These are phyloP conservation scores for Arthrobotrys entomopaga DNA, from an alignment of 2,329 filamentous ascomycete genomes.

Conservation along the genomic window DNA sequence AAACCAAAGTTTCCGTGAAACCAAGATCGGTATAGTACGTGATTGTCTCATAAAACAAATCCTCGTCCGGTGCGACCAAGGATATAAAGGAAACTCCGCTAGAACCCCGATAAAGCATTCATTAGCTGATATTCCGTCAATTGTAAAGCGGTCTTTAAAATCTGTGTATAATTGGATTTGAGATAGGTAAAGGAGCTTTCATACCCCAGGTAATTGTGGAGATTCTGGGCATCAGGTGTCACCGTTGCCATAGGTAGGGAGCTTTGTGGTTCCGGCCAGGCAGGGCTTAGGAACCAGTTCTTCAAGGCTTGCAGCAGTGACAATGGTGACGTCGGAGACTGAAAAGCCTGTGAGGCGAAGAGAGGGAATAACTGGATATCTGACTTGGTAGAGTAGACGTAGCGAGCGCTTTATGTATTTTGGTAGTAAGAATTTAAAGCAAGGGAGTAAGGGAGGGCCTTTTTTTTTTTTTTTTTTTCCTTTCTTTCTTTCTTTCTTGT, in stretches of 20 bases:
- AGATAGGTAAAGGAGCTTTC: constrained; percentile 4
- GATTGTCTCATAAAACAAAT: constrained; percentile 58
- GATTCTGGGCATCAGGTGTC: constrained; percentile 56
- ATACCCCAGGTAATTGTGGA: constrained; percentile 57
- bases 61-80: constrained; percentile 59
- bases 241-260: constrained; percentile 37
- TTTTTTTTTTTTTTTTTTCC: no score
- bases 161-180: no score
- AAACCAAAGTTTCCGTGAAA: constrained; percentile 58
- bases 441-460: no score
- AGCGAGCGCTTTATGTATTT: no score
- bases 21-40: constrained; percentile 59
- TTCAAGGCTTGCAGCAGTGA: constrained; percentile 18
- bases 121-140: no score
- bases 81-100: constrained; percentile 59
- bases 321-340: background rate
- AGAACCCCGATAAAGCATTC: background rate
- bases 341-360: background rate
- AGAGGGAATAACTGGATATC: no score
- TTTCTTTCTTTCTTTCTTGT: no score
- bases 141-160: no score
- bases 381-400: no score
- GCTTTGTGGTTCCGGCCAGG: constrained; percentile 3
- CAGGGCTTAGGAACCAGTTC: constrained; percentile 17
- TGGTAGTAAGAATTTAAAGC: no score